A percentile compares a stretch with the other conserved stretches of the same genome.
These are phyloP conservation scores for Orbilia brochopaga DNA, from an alignment of 2,329 filamentous ascomycete genomes.

Conservation along the genomic window DNA sequence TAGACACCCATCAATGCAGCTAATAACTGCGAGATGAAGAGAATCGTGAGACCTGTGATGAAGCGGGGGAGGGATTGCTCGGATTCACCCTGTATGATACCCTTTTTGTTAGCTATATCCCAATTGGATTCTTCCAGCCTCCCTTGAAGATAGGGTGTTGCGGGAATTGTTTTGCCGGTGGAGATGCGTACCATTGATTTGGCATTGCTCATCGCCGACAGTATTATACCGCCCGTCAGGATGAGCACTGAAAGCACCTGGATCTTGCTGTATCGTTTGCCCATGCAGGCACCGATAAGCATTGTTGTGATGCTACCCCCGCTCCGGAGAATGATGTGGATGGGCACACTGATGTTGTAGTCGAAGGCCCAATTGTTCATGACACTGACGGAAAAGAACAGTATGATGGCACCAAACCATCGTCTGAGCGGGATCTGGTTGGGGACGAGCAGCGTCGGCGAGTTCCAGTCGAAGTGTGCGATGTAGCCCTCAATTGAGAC, in stretches of 20 bases:
- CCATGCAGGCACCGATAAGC: constrained; percentile 82
- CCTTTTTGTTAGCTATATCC: constrained; percentile 22
- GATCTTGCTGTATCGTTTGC: constrained; percentile 76
- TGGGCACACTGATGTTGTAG: constrained; percentile 92
- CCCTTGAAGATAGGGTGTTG: neutral
- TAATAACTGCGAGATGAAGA: constrained; percentile 85
- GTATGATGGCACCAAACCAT: constrained; percentile 85
- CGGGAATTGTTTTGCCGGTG: constrained; percentile 6
- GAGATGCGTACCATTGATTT: constrained; percentile 72
- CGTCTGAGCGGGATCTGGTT: constrained; percentile 81
- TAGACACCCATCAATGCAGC: constrained; percentile 95
- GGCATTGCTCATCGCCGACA: constrained; percentile 88
- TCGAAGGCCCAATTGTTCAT: constrained; percentile 98
- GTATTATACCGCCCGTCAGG: constrained; percentile 82
- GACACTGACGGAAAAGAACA: constrained; percentile 93
- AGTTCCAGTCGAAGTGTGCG: constrained; percentile 72
- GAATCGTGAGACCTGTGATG: constrained; percentile 75
- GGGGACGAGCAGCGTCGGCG: constrained; percentile 71
- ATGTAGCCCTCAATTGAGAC: constrained; percentile 79
- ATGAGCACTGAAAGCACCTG: constrained; percentile 83
- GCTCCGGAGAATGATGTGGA: constrained; percentile 94
- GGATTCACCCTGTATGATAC: constrained; percentile 51
- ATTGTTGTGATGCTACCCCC: constrained; percentile 97
- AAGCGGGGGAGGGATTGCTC: constrained; percentile 61
- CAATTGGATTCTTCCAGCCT: constrained; percentile 5